Conservation (phyloP, 2,329 filamentous ascomycete genomes). For the Aspergillus novofumigatus region DNA sequence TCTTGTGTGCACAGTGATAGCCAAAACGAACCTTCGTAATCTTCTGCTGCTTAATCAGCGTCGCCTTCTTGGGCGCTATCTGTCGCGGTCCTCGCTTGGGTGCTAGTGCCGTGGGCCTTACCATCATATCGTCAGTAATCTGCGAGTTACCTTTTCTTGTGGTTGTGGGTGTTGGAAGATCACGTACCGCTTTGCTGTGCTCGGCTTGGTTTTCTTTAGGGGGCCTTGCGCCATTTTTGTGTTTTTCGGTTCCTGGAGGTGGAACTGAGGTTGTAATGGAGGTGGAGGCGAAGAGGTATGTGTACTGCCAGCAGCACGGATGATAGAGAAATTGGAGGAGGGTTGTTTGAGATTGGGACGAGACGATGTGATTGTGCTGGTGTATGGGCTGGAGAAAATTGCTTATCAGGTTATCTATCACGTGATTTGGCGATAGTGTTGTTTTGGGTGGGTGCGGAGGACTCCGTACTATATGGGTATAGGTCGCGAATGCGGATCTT, state of each 20-base stretch:
- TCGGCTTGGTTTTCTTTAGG: conserved; percentile 43
- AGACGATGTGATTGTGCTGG: not conserved
- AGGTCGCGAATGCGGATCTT: no score
- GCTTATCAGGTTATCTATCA: conserved; percentile 20
- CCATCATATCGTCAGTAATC: not conserved
- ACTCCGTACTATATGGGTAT: no score
- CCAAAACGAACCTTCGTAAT: conserved; percentile 53
- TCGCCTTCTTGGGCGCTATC: conserved; percentile 64
- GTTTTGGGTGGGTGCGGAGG: not conserved
- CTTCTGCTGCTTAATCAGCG: conserved; percentile 57
- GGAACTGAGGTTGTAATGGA: no score
- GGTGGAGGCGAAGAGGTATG: no score
- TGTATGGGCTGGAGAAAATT: conserved; percentile 3
- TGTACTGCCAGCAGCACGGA: conserved; percentile 13
- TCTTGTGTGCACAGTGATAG: not conserved
- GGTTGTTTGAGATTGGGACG: not conserved
- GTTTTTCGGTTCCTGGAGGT: not conserved
- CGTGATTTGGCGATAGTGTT: conserved; percentile 3
- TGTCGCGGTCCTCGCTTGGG: conserved; percentile 57
- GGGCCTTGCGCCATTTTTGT: conserved; percentile 18
- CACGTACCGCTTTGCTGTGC: conserved; percentile 36
- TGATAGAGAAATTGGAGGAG: not conserved
- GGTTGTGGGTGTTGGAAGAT: not conserved
- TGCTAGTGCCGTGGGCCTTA: conserved; percentile 33
- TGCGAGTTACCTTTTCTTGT: not conserved